Base-by-base conservation (phyloP, 2,329 filamentous ascomycete species). In the Pseudonectria foliicola region DNA sequence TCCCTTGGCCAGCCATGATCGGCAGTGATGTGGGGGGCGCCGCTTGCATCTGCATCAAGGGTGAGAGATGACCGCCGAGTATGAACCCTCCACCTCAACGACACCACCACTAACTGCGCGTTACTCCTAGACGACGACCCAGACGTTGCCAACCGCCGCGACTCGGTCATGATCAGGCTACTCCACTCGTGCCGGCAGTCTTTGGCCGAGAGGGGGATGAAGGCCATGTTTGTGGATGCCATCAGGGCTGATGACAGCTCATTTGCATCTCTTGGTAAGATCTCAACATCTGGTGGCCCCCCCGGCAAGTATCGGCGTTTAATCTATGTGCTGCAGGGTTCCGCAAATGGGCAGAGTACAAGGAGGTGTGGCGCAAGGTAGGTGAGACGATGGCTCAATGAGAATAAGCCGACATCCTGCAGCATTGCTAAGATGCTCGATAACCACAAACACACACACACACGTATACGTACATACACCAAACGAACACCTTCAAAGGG, bases 31-130 rank as follows among this genome's bases (percentile, higher is more conserved):
- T 75, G 27, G 75, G 75, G 29, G 75, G 75, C 16, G 67, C 76
- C 25, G 69, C 73, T n/a, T 80, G 75, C 53, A 70, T 79, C 34
- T 78, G 71, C 54, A 68, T 78, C 42, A 59, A 62, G 50, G 70
- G 75, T 75, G 53, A 40, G 70, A 63, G 14, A 15, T 29, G 30
- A 13, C n/a, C n/a, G 10, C 13, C 10, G 13, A n/a, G 16, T 13
- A 11, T 13, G 23, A 27, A 5, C 13, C 27, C 16, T 7, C 12
- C 25, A 29, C 10, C n/a, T n/a, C 31, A 31, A 15, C 21, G 23
- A n/a, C 27, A 10, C 23, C 27, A 10, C 23, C 26, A 30, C 46
- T 50, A 21, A 33, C 24, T 10, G 2, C 13, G 46, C 28, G 10
- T 5, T 23, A 6, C 15, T 31, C 33, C n/a, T 31, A 72, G 68